These are phyloP conservation scores for Dioszegia hungarica DNA, from an alignment of 768 basidiomycete species.

Conservation along the genomic window DNA sequence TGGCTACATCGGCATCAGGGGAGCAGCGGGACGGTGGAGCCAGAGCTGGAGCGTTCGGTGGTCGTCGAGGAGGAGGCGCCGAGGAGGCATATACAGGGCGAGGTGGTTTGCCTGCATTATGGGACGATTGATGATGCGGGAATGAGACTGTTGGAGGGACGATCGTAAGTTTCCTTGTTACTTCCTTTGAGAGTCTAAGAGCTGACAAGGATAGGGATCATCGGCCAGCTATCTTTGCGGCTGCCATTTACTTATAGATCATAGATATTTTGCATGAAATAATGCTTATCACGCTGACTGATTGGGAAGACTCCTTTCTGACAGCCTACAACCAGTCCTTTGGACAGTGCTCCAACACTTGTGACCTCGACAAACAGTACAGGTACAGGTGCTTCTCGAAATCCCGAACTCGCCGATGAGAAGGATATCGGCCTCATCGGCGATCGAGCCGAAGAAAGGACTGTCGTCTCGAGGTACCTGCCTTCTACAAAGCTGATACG, in stretches of 20 bases:
- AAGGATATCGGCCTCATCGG: too few species aligned
- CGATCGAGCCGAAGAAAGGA: too few species aligned
- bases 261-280: not conserved
- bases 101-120: conserved; percentile 48
- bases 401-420: too few species aligned
- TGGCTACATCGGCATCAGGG: conserved; percentile 23
- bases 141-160: conserved; percentile 45
- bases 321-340: too few species aligned
- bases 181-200: not conserved
- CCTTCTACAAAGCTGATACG: too few species aligned
- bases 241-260: conserved; percentile 40
- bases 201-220: conserved; percentile 34
- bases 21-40: not conserved
- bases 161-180: conserved; percentile 30
- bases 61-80: not conserved
- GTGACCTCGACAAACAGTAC: too few species aligned
- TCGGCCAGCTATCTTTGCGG: conserved; percentile 47
- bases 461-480: too few species aligned
- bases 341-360: too few species aligned
- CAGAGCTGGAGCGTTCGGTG: not conserved
- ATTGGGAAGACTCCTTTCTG: too few species aligned
- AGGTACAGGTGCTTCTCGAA: too few species aligned
- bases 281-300: not conserved
- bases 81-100: conserved; percentile 31
- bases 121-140: conserved; percentile 48